Evolutionary conservation across 495 filamentous ascomycete genomes (phyloP), one percentile per base, ranked within the genome.

Genomic region (Aspergillus biplanus): DNA sequence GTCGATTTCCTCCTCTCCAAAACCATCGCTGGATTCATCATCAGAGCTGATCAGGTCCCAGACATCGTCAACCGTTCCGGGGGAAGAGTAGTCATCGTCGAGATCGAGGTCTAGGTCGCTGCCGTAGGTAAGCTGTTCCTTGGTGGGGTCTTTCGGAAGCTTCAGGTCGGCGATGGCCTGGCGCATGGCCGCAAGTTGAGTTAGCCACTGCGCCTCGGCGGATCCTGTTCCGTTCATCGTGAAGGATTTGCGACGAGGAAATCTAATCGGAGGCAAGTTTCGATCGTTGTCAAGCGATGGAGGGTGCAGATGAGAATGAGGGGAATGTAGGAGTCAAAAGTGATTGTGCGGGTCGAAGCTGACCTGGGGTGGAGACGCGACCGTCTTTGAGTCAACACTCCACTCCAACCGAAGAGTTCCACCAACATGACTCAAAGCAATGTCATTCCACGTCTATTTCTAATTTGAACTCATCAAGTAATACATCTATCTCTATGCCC

Each of bases 1-100:
- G 39, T 72, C 59, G 35, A 73, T 53, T 13, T 50, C 47, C 21
- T 50, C 15, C 9, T 50, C 16, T 56, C 83, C 78, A 8, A 81
- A 58, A 13, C 77, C 78, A 50, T 84, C 82, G 47, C 78, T 83
- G 44, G 78, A 85, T 57, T 83, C 90, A 35, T 85, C 80, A 33
- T 91, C 88, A 35, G 91, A 90, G 52, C 86, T 90, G 71, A 92
- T 90, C 42, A 93, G 85, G 72, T 96, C 92, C 95, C 95, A 98
- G 9, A 97, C 85, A 76, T 96, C 91, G 63, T 93, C 89, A 8
- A 86, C 83, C 16, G 86, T 85, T 46, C 82, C 85, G 1, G 80
- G 79, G 3, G 85, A 87, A 0, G 83, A 87, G 37, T 86, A 82
- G 27, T 86, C 83, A 27, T 88, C 86, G 47, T 90, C 82, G 33